A percentile compares a stretch with the other conserved stretches of the same genome.
These are phyloP conservation scores for Periglandula ipomoeae DNA, from an alignment of 2,329 filamentous ascomycete genomes.

Conservation along the genomic window DNA sequence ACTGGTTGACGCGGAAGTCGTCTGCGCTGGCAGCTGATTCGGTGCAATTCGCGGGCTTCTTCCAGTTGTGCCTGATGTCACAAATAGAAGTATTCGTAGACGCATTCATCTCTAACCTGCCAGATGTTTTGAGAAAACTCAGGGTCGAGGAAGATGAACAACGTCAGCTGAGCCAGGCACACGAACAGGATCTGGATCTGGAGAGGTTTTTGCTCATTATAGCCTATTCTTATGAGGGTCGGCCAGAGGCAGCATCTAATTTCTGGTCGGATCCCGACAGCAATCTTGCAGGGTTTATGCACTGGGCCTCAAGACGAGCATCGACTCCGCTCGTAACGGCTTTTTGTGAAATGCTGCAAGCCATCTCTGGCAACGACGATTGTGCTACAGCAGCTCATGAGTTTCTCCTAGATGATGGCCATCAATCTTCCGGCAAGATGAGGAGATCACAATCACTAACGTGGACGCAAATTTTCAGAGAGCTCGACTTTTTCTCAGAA, in stretches of 20 bases:
- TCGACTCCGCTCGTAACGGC: slow-evolving; percentile 94
- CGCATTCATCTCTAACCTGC: slow-evolving; percentile 89
- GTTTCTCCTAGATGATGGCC: slow-evolving; percentile 81
- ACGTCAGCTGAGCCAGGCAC: slow-evolving; percentile 54
- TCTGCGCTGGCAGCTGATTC: slow-evolving; percentile 59
- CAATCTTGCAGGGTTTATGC: slow-evolving; percentile 87
- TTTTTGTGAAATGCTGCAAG: slow-evolving; percentile 92
- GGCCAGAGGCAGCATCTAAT: slow-evolving; percentile 72
- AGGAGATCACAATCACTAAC: slow-evolving; percentile 77
- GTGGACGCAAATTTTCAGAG: slow-evolving; percentile 87
- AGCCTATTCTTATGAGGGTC: slow-evolving; percentile 80
- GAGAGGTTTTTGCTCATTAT: slow-evolving; percentile 91
- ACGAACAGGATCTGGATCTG: slow-evolving; percentile 63
- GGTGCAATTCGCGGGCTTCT: slow-evolving; percentile 59
- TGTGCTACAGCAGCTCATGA: slow-evolving; percentile 79
- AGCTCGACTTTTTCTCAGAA: slow-evolving; percentile 74
- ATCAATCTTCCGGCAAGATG: slow-evolving; percentile 65
- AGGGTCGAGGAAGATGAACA: slow-evolving; percentile 88
- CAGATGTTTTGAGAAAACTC: slow-evolving; percentile 78
- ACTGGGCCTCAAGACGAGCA: slow-evolving; percentile 92
- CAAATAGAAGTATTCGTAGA: slow-evolving; percentile 84
- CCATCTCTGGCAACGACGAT: slow-evolving; percentile 72
- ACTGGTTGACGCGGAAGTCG: slow-evolving; percentile 75
- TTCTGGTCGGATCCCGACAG: slow-evolving; percentile 93
- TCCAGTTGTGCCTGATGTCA: slow-evolving; percentile 65